Conservation (phyloP, 2,329 filamentous ascomycete genomes). For the Cladobotryum protrusum region DNA sequence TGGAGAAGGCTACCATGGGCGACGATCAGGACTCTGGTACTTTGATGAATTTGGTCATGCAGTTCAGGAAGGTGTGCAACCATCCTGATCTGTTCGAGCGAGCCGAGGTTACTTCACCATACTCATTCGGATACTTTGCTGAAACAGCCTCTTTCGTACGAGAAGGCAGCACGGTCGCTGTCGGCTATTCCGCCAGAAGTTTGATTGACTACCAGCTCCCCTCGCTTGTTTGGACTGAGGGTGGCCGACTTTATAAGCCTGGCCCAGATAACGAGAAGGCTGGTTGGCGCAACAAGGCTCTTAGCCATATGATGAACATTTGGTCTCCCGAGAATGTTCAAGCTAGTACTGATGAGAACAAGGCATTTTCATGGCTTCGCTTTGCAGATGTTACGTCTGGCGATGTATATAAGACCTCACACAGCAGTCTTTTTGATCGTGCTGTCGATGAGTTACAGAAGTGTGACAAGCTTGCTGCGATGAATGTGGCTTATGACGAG, state of each 20-base stretch:
- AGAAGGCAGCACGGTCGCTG: slow-evolving; percentile 71
- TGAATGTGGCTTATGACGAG: slow-evolving; percentile 67
- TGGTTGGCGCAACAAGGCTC: slow-evolving; percentile 72
- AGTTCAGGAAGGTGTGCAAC: slow-evolving; percentile 99
- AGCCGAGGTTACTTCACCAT: slow-evolving; percentile 82
- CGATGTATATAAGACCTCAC: slow-evolving; percentile 66
- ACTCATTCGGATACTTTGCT: slow-evolving; percentile 78
- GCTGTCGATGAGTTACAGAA: slow-evolving; percentile 54
- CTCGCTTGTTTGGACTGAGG: slow-evolving; percentile 72
- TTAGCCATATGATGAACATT: slow-evolving; percentile 81
- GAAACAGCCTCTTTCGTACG: slow-evolving; percentile 94
- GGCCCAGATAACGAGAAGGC: slow-evolving; percentile 67
- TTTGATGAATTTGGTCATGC: slow-evolving; percentile 99
- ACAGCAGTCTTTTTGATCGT: slow-evolving; percentile 66
- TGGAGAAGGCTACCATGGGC: slow-evolving; percentile 91
- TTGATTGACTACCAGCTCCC: slow-evolving; percentile 80
- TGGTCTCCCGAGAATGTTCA: slow-evolving; percentile 77
- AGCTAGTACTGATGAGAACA: slow-evolving; percentile 52
- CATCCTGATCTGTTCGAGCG: slow-evolving; percentile 96
- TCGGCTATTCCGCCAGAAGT: slow-evolving; percentile 83
- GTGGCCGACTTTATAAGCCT: slow-evolving; percentile 67
- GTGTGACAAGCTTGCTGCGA: slow-evolving; percentile 54
- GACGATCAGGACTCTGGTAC: slow-evolving; percentile 94
- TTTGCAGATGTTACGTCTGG: slow-evolving; percentile 72
- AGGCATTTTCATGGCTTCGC: slow-evolving; percentile 81